Percentiles rank a stretch among this genome's conserved stretches.
phyloP scores from a whole-genome alignment of 345 rosid genomes.

The Boechera stricta region DNA sequence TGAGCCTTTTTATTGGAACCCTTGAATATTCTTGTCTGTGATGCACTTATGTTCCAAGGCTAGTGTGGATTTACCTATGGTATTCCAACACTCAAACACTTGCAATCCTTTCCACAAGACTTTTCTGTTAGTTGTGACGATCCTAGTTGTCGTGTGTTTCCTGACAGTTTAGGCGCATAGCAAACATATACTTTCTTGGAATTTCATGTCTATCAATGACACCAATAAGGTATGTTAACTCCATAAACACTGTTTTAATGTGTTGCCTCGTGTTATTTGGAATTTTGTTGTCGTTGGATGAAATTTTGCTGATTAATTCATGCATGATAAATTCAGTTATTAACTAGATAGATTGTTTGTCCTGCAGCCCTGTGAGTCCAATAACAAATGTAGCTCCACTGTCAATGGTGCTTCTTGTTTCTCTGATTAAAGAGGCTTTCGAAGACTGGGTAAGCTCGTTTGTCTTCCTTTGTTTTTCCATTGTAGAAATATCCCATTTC shows the following conservation, averaged over 20 bases:
- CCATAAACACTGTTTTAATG: background rate
- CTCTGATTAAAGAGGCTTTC: slow-evolving; percentile 97
- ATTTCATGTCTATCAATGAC: slow-evolving; percentile 94
- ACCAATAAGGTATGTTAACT: slow-evolving; percentile 77
- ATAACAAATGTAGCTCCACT: slow-evolving; percentile 92
- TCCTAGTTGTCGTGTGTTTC: slow-evolving; percentile 45
- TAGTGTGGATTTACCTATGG: background rate
- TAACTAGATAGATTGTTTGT: slow-evolving; percentile 28
- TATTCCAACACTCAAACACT: background rate
- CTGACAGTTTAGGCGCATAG: slow-evolving; percentile 99
- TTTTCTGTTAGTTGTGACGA: slow-evolving; percentile 21
- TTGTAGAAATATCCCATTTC: slow-evolving; percentile 20
- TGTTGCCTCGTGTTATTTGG: slow-evolving; percentile 14
- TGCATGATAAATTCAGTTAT: background rate
- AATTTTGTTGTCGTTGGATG: slow-evolving; percentile 16
- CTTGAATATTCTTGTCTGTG: background rate
- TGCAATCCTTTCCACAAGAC: background rate
- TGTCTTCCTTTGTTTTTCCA: slow-evolving; percentile 32
- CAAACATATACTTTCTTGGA: slow-evolving; percentile 91
- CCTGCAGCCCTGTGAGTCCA: slow-evolving; percentile 96
- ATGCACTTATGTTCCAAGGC: slow-evolving; percentile 20
- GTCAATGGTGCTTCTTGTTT: slow-evolving; percentile 91
- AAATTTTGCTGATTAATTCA: background rate
- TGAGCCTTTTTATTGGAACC: background rate
- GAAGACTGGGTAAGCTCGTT: slow-evolving; percentile 86